Evolutionary conservation across 495 filamentous ascomycete genomes (phyloP), one percentile per base, ranked within the genome.

Genomic region (Wilcoxina mikolae): DNA sequence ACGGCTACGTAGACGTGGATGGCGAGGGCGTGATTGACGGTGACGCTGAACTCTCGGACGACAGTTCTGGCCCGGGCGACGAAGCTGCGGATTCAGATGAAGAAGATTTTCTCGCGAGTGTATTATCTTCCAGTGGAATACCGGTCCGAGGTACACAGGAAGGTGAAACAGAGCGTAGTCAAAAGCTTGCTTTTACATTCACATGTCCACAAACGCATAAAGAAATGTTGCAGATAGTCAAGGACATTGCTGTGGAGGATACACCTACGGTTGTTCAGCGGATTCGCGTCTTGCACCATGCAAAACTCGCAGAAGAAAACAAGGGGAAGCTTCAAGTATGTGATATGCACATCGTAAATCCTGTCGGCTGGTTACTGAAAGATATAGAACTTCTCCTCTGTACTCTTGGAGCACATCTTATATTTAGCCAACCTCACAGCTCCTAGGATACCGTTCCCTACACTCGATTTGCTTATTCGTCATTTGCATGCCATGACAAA

Each of bases 401-500:
- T 82, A 11, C 76, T 99, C 2, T 78, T 95, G 11, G 78, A 87
- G 50, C 87, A 94, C 65, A 72, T 95, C 23, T 72, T 76, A 3
- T 78, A 84, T 60, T 72, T 87, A 59, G 78, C 78, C 17, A 76
- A 74, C 53, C 53, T 48, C 18, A 27, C 56, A 31, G 56, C 59
- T n/a, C 23, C 56, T 0, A 43, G 56, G 11, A 57, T 60, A 1
- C 73, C 78, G 3, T 81, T 86, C 52, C 55, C 70, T n/a, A 66
- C 79, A 11, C 51, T 84, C 2, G 84, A 88, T 64, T 76, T 74
- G 43, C 67, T 85, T 17, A 79, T 83, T 35, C 82, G 85, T 22
- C 85, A 94, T 67, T 73, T 90, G 17, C 87, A 93, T 64, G 94
- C 88, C 0, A 69, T 99, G 45, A 82, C 87, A 27, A 89, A 94